phyloP scores from a whole-genome alignment of 1,284 basidiomycete species.

The Microbotryum lychnidis-dioicae region DNA sequence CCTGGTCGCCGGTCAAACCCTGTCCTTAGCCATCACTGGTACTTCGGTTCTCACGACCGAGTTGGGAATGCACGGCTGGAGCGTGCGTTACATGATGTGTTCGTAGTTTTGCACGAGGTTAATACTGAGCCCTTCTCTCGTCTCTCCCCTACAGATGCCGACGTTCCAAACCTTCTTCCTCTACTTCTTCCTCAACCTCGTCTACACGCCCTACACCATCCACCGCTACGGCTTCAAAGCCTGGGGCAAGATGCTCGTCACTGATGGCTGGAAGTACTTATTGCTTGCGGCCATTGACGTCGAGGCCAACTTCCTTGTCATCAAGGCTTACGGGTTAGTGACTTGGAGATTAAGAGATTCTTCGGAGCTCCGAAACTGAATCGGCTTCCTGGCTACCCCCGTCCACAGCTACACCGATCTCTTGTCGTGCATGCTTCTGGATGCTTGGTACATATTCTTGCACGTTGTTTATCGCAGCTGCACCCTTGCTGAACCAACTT shows the following conservation, averaged over 20 bases:
- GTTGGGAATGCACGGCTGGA: slow-evolving; percentile 7
- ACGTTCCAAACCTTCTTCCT: slow-evolving; percentile 73
- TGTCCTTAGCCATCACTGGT: slow-evolving; percentile 74
- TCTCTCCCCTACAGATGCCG: slow-evolving; percentile 44
- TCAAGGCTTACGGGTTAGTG: slow-evolving; percentile 48
- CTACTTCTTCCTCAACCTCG: slow-evolving; percentile 65
- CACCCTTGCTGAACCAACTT: slow-evolving; percentile 33
- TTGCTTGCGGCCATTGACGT: slow-evolving; percentile 53
- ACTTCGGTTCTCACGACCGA: slow-evolving; percentile 56
- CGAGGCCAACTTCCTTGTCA: slow-evolving; percentile 65
- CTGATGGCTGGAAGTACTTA: slow-evolving; percentile 77
- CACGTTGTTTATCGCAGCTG: no score
- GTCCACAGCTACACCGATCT: slow-evolving; percentile 66
- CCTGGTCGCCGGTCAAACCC: slow-evolving; percentile 57
- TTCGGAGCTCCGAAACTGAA: background rate
- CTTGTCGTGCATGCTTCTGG: slow-evolving; percentile 75
- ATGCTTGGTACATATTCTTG: slow-evolving; percentile 49
- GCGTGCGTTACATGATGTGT: background rate
- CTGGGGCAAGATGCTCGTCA: slow-evolving; percentile 60
- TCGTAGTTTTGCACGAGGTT: slow-evolving; percentile 55
- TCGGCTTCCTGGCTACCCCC: slow-evolving; percentile 42
- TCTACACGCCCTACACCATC: slow-evolving; percentile 78
- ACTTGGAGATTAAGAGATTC: no score
- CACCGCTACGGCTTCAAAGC: slow-evolving; percentile 70
- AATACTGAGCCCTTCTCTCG: slow-evolving; percentile 46